Conservation (phyloP, 1,284 basidiomycete species). For the Mycena citricolor region DNA sequence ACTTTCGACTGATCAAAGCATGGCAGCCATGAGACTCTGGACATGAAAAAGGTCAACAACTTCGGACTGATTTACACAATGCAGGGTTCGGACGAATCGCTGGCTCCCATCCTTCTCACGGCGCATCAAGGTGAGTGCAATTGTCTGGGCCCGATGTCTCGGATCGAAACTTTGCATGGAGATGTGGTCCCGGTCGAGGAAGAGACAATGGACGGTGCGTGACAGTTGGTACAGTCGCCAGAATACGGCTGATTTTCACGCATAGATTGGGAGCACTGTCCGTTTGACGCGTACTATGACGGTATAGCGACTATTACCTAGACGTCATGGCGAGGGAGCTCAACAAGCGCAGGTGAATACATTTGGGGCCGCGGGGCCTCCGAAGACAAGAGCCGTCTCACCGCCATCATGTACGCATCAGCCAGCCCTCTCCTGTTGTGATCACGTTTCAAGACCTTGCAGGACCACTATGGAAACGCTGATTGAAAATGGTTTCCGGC, state of each 20-base stretch:
- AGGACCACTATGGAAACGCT: constrained; percentile 44
- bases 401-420: constrained; percentile 50
- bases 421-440: neutral
- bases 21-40: constrained; percentile 51
- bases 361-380: constrained; percentile 65
- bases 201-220: constrained; percentile 34
- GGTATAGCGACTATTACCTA: constrained; percentile 2
- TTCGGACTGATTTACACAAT: constrained; percentile 72
- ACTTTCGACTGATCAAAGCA: constrained; percentile 2
- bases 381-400: constrained; percentile 64
- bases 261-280: constrained; percentile 47
- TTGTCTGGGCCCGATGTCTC: neutral
- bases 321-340: neutral
- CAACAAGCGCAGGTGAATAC: constrained; percentile 36
- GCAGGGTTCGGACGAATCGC: constrained; percentile 55
- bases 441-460: neutral
- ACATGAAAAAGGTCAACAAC: constrained; percentile 59
- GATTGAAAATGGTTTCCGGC: constrained; percentile 41
- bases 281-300: constrained; percentile 23
- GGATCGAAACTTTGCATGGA: constrained; percentile 21
- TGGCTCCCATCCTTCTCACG: constrained; percentile 68
- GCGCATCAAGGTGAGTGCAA: constrained; percentile 58
- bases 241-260: neutral
- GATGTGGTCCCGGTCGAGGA: constrained; percentile 72
- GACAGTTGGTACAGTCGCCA: neutral